Evolutionary conservation across 768 basidiomycete species (phyloP), one percentile per base, ranked within the genome.

Genomic region (Serpula lacrymans): DNA sequence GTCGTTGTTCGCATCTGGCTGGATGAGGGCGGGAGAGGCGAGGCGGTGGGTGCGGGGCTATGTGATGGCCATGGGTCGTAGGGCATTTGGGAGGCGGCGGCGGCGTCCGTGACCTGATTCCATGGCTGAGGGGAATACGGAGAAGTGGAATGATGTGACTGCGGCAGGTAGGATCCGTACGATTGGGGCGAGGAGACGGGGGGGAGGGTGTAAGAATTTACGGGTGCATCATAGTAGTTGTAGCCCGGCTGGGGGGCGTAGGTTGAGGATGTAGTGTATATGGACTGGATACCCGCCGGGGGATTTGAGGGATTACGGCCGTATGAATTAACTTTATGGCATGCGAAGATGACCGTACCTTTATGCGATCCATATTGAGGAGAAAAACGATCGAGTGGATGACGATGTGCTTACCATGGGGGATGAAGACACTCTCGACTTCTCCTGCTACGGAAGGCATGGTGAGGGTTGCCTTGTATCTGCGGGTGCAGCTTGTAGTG

Each of bases 371-470:
- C n/a, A n/a, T n/a, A n/a, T 21, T 34, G 5, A 30, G 40, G 45
- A 49, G 33, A 51, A 51, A 47, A 60, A 50, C 51, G 39, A 59
- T 57, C 62, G 59, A 53, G 34, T 46, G 62, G 62, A 62, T 62
- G 58, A 62, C 47, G 40, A 58, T 45, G 35, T 53, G 53, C 78
- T 52, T 59, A 84, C 88, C 88, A 77, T 92, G 87, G 59, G 89
- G 88, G 63, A 90, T 88, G 63, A 87, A 91, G 48, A 91, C 83
- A 64, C 86, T 89, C 59, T 90, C 88, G 21, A 90, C 84, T 62
- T 82, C 77, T 43, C 72, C 74, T 36, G 69, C 70, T 43, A 75
- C 71, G 26, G 75, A 72, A 55, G 72, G 69, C 72, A 85, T 77
- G 51, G 67, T 67, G 57, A 84, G 84, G 42, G 72, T 70, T 31